These are phyloP conservation scores for Zymoseptoria brevis DNA, from an alignment of 2,329 filamentous ascomycete species.

Conservation along the genomic window DNA sequence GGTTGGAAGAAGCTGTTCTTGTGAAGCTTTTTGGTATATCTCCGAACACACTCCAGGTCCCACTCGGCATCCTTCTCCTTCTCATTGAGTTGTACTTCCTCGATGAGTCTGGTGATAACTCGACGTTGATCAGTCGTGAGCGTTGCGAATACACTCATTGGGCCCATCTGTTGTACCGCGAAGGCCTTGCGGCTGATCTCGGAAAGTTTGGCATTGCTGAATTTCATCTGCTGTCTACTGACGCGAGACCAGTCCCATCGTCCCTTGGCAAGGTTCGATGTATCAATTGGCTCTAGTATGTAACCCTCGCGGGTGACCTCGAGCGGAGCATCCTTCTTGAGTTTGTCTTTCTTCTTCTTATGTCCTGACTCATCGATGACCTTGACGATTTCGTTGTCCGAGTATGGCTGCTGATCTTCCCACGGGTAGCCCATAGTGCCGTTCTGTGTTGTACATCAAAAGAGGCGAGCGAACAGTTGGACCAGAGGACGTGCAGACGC, in stretches of 20 bases:
- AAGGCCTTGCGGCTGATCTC: constrained; percentile 3
- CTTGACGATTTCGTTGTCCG: neutral
- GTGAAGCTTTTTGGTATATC: neutral
- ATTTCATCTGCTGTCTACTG: neutral
- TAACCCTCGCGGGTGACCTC: constrained; percentile 1
- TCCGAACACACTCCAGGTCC: constrained; percentile 3
- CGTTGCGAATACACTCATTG: constrained; percentile 1
- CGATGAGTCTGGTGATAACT: constrained; percentile 4
- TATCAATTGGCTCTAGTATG: constrained; percentile 1
- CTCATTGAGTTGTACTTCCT: constrained; percentile 1
- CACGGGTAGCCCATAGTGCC: neutral
- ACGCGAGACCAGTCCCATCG: constrained; percentile 4
- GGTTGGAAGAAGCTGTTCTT: neutral
- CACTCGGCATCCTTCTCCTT: constrained; percentile 4
- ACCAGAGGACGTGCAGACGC: neutral
- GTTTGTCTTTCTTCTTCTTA: constrained; percentile 1
- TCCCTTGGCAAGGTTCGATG: neutral
- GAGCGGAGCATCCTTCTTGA: neutral
- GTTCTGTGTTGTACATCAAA: neutral
- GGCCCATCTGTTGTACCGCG: neutral
- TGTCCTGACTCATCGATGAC: neutral
- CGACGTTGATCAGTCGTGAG: constrained; percentile 1
- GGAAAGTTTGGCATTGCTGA: constrained; percentile 1
- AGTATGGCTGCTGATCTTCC: neutral
- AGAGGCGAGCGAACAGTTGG: neutral